Base-by-base conservation (phyloP, 106 monocot genomes). In the Dioscorea alata region DNA sequence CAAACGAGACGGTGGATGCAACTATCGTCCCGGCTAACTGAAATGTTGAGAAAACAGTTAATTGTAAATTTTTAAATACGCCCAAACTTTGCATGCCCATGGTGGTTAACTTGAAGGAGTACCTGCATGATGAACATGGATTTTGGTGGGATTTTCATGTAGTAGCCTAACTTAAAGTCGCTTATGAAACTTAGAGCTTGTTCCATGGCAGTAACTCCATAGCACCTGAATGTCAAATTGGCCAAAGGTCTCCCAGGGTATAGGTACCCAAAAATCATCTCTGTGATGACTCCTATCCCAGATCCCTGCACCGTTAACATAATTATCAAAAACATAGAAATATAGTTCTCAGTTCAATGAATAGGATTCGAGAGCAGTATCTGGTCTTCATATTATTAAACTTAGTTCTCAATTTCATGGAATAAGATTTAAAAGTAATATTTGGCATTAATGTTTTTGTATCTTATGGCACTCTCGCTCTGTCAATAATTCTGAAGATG, bases 61-160 rank as follows among this genome's bases (percentile, higher is more conserved):
- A 42, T 28, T 42, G 42, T 42, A 42, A 42, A 42, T 1, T 42
- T 10, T 3, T 42, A 5, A 42, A 42, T 42, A 42, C 6, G 42
- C 0, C 42, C 42, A 42, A 42, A 42, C 10, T 42, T 42, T 42
- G 42, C 42, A 42, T 42, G 42, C 5, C 42, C 10, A 42, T 42
- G 42, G 6, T 42, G 10, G 42, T 18, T 54, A 13, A 19, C 5
- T 54, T 13, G 19, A 19, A 48, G 4, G 3, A 69, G 20, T 69
- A 67, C 66, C 66, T 67, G 66, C 4, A 22, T 50, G 18, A 50
- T 10, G 15, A 67, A 67, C 66, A 67, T 67, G 34, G 66, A 67
- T 23, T 22, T 67, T 67, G 66, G 66, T 14, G 66, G 66, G 12
- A 67, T 67, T 22, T 67, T 67, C 66, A 67, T 67, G 21, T 67